Evolutionary conservation across 345 rosid genomes (phyloP), one percentile per base, ranked within the genome.

Genomic region (Clausena lansium): DNA sequence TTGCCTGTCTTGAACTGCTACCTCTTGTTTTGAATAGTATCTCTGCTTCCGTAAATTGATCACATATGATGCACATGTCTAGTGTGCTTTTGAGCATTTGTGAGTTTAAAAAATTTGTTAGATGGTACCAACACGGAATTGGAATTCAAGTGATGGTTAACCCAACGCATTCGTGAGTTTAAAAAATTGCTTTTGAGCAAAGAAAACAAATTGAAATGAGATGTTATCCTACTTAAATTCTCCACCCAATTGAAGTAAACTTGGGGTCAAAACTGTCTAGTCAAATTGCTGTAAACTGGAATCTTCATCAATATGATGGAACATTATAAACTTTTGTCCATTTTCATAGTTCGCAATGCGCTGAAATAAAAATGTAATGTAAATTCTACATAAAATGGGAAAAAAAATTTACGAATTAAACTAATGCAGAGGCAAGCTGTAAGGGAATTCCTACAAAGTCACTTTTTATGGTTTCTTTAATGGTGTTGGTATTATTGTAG

Each of bases 401-500:
- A 52, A 30, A 30, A 52, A 4, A 0, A 27, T 70, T 70, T 9
- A 28, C 6, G 22, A 58, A 4, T 36, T 58, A 6, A 35, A 58
- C n/a, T n/a, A 25, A 54, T 35, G 38, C 32, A 33, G 27, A 52
- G 54, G 71, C n/a, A 7, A 69, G 58, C 57, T 33, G 27, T 19
- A 71, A 71, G 10, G n/a, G 7, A 52, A 70, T 70, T 70, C 65
- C 35, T 58, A 30, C 13, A 73, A 59, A 32, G 39, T 38, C 24
- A 36, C 38, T 63, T 70, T 50, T 57, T 17, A 35, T 19, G 7
- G 35, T 36, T 76, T 54, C 52, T 35, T 45, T 75, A 55, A 27
- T 17, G 19, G 36, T 17, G 10, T 66, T 76, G 39, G 17, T 38
- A 7, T 27, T 50, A 61, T 77, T 75, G 70, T 36, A 86, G 88